Evolutionary conservation across 2,329 filamentous ascomycete species (phyloP), one percentile per base, ranked within the genome.

Genomic region (Zymoseptoria tritici): DNA sequence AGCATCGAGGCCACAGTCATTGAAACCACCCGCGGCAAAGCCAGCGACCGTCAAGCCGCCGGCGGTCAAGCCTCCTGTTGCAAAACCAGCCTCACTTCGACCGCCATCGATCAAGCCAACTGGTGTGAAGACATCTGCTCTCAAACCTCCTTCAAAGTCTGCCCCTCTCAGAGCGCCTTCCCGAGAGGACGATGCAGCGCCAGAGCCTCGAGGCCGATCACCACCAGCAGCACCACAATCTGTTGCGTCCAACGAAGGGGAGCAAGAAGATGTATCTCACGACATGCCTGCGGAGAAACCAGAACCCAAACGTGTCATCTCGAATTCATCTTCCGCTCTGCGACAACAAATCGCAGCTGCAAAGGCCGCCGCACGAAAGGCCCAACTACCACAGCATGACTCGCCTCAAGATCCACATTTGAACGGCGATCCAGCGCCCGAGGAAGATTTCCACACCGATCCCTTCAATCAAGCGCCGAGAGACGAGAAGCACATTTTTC

Each of bases 321-420:
- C 56, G 9, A 72, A 74, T 67, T 91, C 91, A 0, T 97, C 93
- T 0, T 79, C 83, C 16, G 87, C 91, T 0, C 77, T 99, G 13
- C 85, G 94, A 36, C 91, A 97, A 56, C 92, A 94, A 57, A 97
- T 97, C 63, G 91, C 92, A 46, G 93, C 92, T 68, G 93, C 94
- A 0, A 96, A 93, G 71, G 91, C 91, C 2, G 89, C 91, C 2
- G 88, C 67, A 21, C 62, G 67, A 5, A 71, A 68, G 58, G 46
- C 61, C 9, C 56, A 58, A 9, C 51, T 13, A 8, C 56, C 56
- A 9, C 68, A 64, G 60, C 64, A 66, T 36, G 67, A 67, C 26
- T 68, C 64, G 20, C 62, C 62, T 20, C 60, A 60, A 31, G 61
- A 63, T 9, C 20, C 57, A 9, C 31, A 60, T 13, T 55, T 56